A percentile compares a stretch with the other conserved stretches of the same genome.
Conservation (phyloP, 805 yeast genomes). For the Limtongozyma cylindracea region DNA sequence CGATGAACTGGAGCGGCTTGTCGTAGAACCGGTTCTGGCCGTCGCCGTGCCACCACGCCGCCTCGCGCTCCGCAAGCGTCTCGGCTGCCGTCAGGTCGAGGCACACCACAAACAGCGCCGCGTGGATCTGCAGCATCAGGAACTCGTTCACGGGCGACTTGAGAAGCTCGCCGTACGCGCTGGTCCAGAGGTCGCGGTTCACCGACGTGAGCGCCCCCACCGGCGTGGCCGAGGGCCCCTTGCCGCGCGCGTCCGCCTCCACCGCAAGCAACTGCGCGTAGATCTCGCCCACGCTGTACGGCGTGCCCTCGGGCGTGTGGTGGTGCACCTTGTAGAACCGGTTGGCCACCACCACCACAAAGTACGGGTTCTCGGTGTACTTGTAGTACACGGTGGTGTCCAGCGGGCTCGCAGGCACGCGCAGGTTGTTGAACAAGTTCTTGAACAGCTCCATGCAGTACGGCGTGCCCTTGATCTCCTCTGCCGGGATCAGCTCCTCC, state of each 20-base stretch:
- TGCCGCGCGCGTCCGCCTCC: too few species aligned
- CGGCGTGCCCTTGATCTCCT: slow-evolving; percentile 53
- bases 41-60: slow-evolving; percentile 86
- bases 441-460: slow-evolving; percentile 86
- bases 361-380: slow-evolving; percentile 28
- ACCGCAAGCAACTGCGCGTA: slow-evolving; percentile 26
- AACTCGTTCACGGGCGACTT: slow-evolving; percentile 34
- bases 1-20: slow-evolving; percentile 71
- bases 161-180: slow-evolving; percentile 27
- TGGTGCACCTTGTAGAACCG: slow-evolving; percentile 58
- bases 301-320: slow-evolving; percentile 19
- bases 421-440: slow-evolving; percentile 72
- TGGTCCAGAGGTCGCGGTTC: slow-evolving; percentile 65
- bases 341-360: slow-evolving; percentile 50
- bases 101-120: slow-evolving; percentile 59
- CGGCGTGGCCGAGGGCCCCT: slow-evolving; percentile 22
- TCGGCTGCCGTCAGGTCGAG: slow-evolving; percentile 52
- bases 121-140: slow-evolving; percentile 42
- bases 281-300: slow-evolving; percentile 19
- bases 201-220: slow-evolving; percentile 64
- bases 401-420: slow-evolving; percentile 43
- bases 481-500: slow-evolving; percentile 56
- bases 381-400: slow-evolving; percentile 38
- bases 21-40: slow-evolving; percentile 81
- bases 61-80: slow-evolving; percentile 63